A percentile compares a stretch with the other conserved stretches of the same genome.
These are phyloP conservation scores for Fusarium sterilihyphosum DNA, from an alignment of 2,329 filamentous ascomycete species.

Conservation along the genomic window DNA sequence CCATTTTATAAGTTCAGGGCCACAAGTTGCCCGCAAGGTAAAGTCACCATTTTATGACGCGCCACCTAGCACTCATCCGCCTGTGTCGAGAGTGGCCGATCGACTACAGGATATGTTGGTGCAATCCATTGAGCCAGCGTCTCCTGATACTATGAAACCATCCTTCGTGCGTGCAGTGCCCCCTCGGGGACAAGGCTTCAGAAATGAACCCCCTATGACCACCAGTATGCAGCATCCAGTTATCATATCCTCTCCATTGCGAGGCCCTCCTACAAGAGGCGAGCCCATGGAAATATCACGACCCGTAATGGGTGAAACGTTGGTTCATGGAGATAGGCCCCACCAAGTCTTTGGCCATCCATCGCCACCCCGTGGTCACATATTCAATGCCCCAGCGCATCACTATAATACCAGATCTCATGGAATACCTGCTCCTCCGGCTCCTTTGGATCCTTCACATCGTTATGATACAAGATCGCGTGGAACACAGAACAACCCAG, in stretches of 20 bases:
- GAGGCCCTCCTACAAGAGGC: constrained; percentile 25
- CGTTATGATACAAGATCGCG: constrained; percentile 21
- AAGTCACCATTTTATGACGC: constrained; percentile 36
- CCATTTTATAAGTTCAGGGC: constrained; percentile 27
- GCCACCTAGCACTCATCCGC: constrained; percentile 34
- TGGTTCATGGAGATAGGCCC: constrained; percentile 4
- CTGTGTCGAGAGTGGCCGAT: constrained; percentile 19
- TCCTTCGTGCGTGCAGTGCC: constrained; percentile 49
- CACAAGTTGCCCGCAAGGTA: constrained; percentile 43
- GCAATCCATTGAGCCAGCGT: constrained; percentile 57
- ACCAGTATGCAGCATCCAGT: constrained; percentile 33
- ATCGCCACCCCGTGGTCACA: constrained; percentile 10
- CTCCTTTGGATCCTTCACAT: not conserved
- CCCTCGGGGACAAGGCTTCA: constrained; percentile 39
- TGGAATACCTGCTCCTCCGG: not conserved
- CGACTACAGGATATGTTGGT: constrained; percentile 56
- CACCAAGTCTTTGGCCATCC: constrained; percentile 22
- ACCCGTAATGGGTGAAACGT: constrained; percentile 26
- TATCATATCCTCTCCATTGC: constrained; percentile 33
- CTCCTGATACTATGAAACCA: constrained; percentile 49
- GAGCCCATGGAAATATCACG: constrained; percentile 28
- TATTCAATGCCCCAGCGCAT: constrained; percentile 20
- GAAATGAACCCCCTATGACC: constrained; percentile 32
- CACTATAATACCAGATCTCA: constrained; percentile 15
- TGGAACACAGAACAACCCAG: constrained; percentile 27